Percentiles rank a stretch among this genome's conserved stretches.
phyloP scores from a whole-genome alignment of 2,329 filamentous ascomycete genomes.

The Aspergillus fructus region DNA sequence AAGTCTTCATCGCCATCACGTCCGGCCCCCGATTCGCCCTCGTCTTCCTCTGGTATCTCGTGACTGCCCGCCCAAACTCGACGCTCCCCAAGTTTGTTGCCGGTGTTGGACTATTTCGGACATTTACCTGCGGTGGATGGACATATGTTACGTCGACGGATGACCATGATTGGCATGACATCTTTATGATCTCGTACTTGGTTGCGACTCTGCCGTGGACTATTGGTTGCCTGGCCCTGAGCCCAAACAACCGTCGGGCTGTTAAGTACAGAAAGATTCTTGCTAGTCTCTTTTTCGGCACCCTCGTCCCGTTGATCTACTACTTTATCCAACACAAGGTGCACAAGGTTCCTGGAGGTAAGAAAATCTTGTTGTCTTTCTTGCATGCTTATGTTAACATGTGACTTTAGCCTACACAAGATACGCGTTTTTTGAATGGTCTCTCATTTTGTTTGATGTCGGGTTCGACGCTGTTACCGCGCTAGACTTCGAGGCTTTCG shows the following conservation, averaged over 20 bases:
- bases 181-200: slow-evolving; percentile 98
- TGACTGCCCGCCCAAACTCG: slow-evolving; percentile 74
- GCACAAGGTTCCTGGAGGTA: slow-evolving; percentile 88
- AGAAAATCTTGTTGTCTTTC: slow-evolving; percentile 30
- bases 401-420: slow-evolving; percentile 78
- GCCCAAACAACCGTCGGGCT: slow-evolving; percentile 77
- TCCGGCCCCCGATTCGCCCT: slow-evolving; percentile 91
- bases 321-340: slow-evolving; percentile 99
- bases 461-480: slow-evolving; percentile 94
- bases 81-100: slow-evolving; percentile 79
- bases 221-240: slow-evolving; percentile 80
- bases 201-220: slow-evolving; percentile 96
- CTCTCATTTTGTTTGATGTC: slow-evolving; percentile 90
- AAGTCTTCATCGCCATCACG: slow-evolving; percentile 94
- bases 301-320: slow-evolving; percentile 85
- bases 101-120: slow-evolving; percentile 78
- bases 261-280: slow-evolving; percentile 87
- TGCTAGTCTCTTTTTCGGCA: slow-evolving; percentile 82
- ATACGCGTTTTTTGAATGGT: slow-evolving; percentile 98
- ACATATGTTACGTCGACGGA: slow-evolving; percentile 98
- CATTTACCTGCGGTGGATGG: slow-evolving; percentile 94
- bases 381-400: slow-evolving; percentile 4
- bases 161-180: slow-evolving; percentile 97
- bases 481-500: slow-evolving; percentile 85
- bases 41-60: slow-evolving; percentile 85